Base-by-base conservation (phyloP, 305 asterid genomes). In the Ruellia speciosa region DNA sequence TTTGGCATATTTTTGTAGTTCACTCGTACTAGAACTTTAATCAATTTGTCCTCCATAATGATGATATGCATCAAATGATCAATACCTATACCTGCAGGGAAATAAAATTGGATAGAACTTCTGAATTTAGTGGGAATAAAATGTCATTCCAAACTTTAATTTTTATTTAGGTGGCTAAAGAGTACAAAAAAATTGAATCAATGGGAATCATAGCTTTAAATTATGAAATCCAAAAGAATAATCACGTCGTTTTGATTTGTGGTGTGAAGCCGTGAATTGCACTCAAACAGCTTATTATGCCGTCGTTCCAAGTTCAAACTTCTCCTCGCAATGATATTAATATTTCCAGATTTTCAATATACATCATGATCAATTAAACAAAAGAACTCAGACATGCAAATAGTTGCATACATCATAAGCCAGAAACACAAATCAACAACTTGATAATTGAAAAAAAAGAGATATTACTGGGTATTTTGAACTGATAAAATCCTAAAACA, bases 331-430 rank as follows among this genome's bases (percentile, higher is more conserved):
- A 52, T 34, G 50, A 18, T 14, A 51, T 17, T n/a, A 24, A 62
- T 54, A 49, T 41, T 49, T 55, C 66, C 14, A 33, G 24, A 67
- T 67, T 18, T 55, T 67, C 57, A 37, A 56, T 18, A 48, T 45
- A 14, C 34, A 35, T 47, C 18, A 47, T 20, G 49, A 48, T 39
- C 18, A 37, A 51, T 18, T 33, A 18, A 17, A 62, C 33, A 49
- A 18, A 49, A 43, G 18, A 16, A 46, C 52, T 49, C 43, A 24
- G 37, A 49, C 7, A n/a, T 48, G 15, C 31, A 24, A 40, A 49
- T 46, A 7, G 6, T 17, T 18, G 3, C 6, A 40, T 49, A 14
- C 58, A 49, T 56, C 19, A 56, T 49, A 49, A 19, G n/a, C 45
- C 45, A 34, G 18, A 50, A 57, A 16, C 18, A 56, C 6, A 28